Conservation (phyloP, 345 rosid genomes). For the Aquilaria sinensis region DNA sequence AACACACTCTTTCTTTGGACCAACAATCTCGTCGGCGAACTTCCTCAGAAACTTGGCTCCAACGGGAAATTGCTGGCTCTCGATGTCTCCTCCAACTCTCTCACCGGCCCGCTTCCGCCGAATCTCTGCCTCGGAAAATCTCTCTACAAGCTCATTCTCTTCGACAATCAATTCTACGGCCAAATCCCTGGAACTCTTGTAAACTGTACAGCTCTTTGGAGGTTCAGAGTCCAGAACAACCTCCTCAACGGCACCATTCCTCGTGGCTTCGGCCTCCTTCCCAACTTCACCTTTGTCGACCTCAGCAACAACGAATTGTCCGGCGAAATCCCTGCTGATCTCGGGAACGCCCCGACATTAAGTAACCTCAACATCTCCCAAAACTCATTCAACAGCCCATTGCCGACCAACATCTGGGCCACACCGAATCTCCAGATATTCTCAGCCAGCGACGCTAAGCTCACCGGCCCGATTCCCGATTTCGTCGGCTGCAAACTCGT, state of each 20-base stretch:
- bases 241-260: constrained; percentile 68
- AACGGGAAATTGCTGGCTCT: constrained; percentile 47
- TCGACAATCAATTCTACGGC: constrained; percentile 59
- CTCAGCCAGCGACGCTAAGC: constrained; percentile 52
- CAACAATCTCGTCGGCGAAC: constrained; percentile 58
- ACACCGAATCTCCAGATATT: constrained; percentile 63
- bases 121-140: constrained; percentile 67
- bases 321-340: constrained; percentile 63
- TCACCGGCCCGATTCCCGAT: constrained; percentile 61
- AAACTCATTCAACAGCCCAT: constrained; percentile 38
- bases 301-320: constrained; percentile 63
- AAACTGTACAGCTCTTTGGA: constrained; percentile 48
- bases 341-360: constrained; percentile 49
- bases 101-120: constrained; percentile 70
- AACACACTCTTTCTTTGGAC: constrained; percentile 59
- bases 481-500: constrained; percentile 60
- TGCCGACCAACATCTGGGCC: constrained; percentile 64
- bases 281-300: constrained; percentile 64
- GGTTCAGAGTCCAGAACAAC: constrained; percentile 71
- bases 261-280: constrained; percentile 51
- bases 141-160: constrained; percentile 76
- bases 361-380: constrained; percentile 72
- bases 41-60: constrained; percentile 73
- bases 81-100: constrained; percentile 74
- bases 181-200: constrained; percentile 49